Conservation (phyloP, 768 basidiomycete species). For the Kwoniella pini region DNA sequence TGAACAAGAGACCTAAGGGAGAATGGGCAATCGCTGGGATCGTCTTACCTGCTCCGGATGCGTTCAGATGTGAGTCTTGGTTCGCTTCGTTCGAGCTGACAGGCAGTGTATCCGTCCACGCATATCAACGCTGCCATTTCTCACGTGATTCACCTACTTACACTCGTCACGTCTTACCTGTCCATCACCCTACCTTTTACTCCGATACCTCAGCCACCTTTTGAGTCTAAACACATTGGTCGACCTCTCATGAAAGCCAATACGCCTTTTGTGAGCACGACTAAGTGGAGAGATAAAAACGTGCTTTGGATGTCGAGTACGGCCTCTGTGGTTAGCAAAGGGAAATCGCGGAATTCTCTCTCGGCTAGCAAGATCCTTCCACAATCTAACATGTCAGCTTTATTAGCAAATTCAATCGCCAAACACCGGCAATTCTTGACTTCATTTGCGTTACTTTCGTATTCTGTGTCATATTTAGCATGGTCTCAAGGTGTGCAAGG, state of each 20-base stretch:
- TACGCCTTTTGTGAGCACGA: slow-evolving; percentile 35
- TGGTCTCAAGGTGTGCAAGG: slow-evolving; percentile 42
- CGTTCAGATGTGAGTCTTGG: slow-evolving; percentile 31
- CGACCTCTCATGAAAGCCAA: slow-evolving; percentile 34
- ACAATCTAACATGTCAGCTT: slow-evolving; percentile 9
- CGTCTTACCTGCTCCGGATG: slow-evolving; percentile 24
- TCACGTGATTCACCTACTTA: slow-evolving; percentile 46
- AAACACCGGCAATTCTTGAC: slow-evolving; percentile 39
- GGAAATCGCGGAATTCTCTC: slow-evolving; percentile 3
- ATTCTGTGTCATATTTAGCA: slow-evolving; percentile 44
- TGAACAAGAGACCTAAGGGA: slow-evolving; percentile 16
- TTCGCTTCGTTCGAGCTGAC: not conserved
- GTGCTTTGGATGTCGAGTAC: slow-evolving; percentile 33
- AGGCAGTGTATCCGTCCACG: slow-evolving; percentile 28
- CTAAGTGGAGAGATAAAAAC: slow-evolving; percentile 35
- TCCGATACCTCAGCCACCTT: slow-evolving; percentile 14
- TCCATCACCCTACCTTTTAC: slow-evolving; percentile 44
- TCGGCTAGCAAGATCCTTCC: slow-evolving; percentile 10
- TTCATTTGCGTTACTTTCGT: slow-evolving; percentile 34
- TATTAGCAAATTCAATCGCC: slow-evolving; percentile 12
- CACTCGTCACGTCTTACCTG: slow-evolving; percentile 47
- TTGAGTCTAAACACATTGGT: slow-evolving; percentile 25
- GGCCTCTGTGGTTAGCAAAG: slow-evolving; percentile 21
- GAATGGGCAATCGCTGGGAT: slow-evolving; percentile 45
- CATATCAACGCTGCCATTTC: slow-evolving; percentile 41